phyloP scores from a whole-genome alignment of 768 basidiomycete species.

The Leucosporidium creatinivorum region DNA sequence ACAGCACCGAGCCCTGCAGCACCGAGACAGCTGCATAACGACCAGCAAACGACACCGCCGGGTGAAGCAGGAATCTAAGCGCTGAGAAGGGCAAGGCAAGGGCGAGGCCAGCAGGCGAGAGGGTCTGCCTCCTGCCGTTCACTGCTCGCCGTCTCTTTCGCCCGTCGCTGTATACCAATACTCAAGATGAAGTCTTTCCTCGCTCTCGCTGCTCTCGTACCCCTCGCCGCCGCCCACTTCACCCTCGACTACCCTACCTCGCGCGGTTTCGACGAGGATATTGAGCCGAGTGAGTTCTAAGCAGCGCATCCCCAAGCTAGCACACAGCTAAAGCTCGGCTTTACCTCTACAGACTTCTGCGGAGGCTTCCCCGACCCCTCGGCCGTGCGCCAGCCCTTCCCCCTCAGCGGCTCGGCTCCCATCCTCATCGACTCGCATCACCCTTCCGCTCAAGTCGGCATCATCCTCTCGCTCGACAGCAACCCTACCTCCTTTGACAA shows the following conservation, averaged over 20 bases:
- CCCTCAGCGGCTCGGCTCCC: conserved; percentile 53
- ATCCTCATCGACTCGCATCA: conserved; percentile 63
- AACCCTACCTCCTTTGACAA: conserved; percentile 59
- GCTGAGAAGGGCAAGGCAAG: not conserved
- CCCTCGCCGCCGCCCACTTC: conserved; percentile 63
- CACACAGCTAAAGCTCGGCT: not conserved
- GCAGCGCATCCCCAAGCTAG: not conserved
- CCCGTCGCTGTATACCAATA: not conserved
- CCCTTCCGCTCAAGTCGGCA: conserved; percentile 55
- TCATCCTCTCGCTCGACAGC: conserved; percentile 42
- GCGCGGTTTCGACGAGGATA: conserved; percentile 60
- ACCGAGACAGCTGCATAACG: no score
- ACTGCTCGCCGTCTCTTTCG: not conserved
- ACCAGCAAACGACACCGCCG: no score
- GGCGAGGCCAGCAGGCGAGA: not conserved
- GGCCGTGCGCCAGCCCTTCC: conserved; percentile 61
- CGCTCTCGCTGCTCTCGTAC: conserved; percentile 44
- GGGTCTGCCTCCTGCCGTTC: not conserved
- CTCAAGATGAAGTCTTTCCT: conserved; percentile 42
- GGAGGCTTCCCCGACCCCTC: conserved; percentile 57
- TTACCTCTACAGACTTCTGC: conserved; percentile 37
- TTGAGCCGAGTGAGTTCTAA: conserved; percentile 53
- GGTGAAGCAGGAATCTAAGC: not conserved
- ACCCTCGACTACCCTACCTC: conserved; percentile 67
- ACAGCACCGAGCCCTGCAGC: no score